Percentiles rank a stretch among this genome's conserved stretches.
Evolutionary conservation across 345 rosid genomes (phyloP).

Genomic region (Acer negundo): DNA sequence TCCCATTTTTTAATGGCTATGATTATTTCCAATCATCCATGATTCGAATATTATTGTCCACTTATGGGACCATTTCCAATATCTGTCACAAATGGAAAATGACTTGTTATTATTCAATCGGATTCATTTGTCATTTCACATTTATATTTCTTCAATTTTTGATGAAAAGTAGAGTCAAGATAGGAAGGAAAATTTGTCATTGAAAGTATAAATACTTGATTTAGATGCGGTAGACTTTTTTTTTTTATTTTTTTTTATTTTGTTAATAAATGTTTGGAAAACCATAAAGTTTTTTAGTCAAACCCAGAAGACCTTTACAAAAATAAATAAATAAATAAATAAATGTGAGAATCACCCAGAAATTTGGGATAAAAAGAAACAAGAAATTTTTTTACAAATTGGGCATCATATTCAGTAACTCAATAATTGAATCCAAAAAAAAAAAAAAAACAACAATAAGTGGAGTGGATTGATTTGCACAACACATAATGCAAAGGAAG

Average conservation of each 20-base stretch:
- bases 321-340: background rate
- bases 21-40: background rate
- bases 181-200: background rate
- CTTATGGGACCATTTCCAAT: slow-evolving; percentile 41
- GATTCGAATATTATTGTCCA: background rate
- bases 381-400: background rate
- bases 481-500: slow-evolving; percentile 5
- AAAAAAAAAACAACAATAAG: slow-evolving; percentile 9
- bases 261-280: background rate
- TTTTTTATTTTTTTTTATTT: background rate
- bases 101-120: slow-evolving; percentile 10
- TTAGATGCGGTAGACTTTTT: background rate
- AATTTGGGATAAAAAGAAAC: background rate
- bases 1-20: slow-evolving; percentile 16
- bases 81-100: slow-evolving; percentile 12
- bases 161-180: background rate
- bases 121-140: background rate
- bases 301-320: slow-evolving; percentile 12
- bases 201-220: background rate
- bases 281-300: slow-evolving; percentile 15
- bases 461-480: background rate
- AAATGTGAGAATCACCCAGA: background rate
- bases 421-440: slow-evolving; percentile 33
- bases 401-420: slow-evolving; percentile 26
- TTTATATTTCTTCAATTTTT: background rate